phyloP scores from a whole-genome alignment of 495 filamentous ascomycete species.

The Penicillium angulare region DNA sequence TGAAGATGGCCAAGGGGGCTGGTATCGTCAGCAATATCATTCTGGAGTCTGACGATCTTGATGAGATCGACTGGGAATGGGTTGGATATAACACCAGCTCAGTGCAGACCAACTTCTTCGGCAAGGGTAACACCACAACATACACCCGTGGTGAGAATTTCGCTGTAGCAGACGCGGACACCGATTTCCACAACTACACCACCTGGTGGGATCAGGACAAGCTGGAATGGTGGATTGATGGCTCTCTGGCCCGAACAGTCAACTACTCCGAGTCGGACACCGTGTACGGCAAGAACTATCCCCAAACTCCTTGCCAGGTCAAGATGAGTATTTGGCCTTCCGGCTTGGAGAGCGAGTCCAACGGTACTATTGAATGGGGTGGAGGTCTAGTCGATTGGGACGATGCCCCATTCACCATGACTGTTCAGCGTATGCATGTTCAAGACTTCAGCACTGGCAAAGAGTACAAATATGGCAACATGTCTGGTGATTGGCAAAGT shows the following conservation, averaged over 20 bases:
- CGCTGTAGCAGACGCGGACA: constrained; percentile 57
- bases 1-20: constrained; percentile 66
- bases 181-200: constrained; percentile 80
- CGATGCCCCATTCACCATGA: constrained; percentile 70
- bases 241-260: constrained; percentile 65
- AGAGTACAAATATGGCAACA: constrained; percentile 38
- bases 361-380: constrained; percentile 41
- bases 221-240: constrained; percentile 82
- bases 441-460: constrained; percentile 38
- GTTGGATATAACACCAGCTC: constrained; percentile 52
- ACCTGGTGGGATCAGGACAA: constrained; percentile 79
- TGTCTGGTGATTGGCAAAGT: constrained; percentile 32
- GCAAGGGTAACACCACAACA: constrained; percentile 73
- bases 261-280: constrained; percentile 47
- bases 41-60: constrained; percentile 83
- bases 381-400: constrained; percentile 63
- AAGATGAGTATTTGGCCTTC: constrained; percentile 81
- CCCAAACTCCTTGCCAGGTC: constrained; percentile 84
- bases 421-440: constrained; percentile 47
- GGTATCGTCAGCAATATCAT: constrained; percentile 85
- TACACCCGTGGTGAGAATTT: constrained; percentile 72
- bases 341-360: constrained; percentile 60
- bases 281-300: constrained; percentile 64
- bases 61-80: constrained; percentile 90
- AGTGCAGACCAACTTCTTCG: constrained; percentile 92